phyloP scores from a whole-genome alignment of 2,329 filamentous ascomycete species.

The Microdochium bolleyi region DNA sequence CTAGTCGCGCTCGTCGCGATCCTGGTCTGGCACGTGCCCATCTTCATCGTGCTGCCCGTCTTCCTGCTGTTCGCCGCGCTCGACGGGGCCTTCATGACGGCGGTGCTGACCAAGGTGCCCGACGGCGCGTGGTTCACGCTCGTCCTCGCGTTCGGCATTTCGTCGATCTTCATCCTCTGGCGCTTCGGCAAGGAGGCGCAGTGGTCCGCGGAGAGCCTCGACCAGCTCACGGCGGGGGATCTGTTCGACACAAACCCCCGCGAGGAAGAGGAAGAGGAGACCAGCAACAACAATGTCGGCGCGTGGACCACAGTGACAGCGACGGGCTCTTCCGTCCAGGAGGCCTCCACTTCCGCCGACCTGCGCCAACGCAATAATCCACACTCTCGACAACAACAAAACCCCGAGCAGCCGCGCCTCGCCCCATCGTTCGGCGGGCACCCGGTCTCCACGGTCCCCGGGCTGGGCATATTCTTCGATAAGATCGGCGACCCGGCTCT shows the following conservation, averaged over 20 bases:
- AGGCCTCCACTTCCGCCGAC: constrained; percentile 13
- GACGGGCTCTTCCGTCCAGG: background rate
- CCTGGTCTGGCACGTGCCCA: constrained; percentile 57
- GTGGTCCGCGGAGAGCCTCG: constrained; percentile 57
- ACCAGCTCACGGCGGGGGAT: constrained; percentile 29
- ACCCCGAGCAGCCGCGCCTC: background rate
- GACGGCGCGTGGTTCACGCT: constrained; percentile 70
- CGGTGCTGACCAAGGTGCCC: constrained; percentile 62
- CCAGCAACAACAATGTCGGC: background rate
- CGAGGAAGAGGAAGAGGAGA: too few relatives aligned
- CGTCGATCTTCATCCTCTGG: constrained; percentile 61
- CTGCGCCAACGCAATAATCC: constrained; percentile 9
- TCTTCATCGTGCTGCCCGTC: constrained; percentile 46
- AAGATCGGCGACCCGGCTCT: constrained; percentile 52
- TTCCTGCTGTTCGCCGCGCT: constrained; percentile 53
- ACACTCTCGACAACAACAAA: background rate
- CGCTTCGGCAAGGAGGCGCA: constrained; percentile 70
- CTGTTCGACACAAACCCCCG: background rate
- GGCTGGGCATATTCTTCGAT: constrained; percentile 65
- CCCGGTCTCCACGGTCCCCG: constrained; percentile 35
- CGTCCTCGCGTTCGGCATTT: constrained; percentile 49
- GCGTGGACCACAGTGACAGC: too few relatives aligned
- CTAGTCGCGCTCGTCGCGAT: constrained; percentile 63
- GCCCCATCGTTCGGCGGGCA: constrained; percentile 23
- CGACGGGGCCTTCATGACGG: constrained; percentile 59